phyloP scores from a whole-genome alignment of 129 eudicot genomes.

The Silybum marianum region DNA sequence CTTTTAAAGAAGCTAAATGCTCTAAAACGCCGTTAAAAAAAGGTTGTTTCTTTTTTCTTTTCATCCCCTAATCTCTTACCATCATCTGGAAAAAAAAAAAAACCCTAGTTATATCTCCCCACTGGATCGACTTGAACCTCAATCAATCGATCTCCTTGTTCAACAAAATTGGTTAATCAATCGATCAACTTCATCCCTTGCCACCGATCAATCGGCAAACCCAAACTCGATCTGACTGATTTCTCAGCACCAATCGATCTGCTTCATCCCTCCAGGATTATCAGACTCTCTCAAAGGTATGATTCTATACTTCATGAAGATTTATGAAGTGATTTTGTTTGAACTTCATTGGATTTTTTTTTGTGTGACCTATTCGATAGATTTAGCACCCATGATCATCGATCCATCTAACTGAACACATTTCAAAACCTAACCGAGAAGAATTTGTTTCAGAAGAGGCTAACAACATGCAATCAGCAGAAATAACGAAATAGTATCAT shows the following conservation, averaged over 20 bases:
- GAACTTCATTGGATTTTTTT: too few relatives aligned
- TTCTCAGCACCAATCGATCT: not conserved
- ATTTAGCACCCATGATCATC: not conserved
- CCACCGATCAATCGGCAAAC: not conserved
- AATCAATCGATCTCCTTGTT: too few relatives aligned
- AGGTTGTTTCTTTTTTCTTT: too few relatives aligned
- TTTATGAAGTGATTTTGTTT: not conserved
- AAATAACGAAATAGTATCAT: too few relatives aligned
- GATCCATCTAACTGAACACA: not conserved
- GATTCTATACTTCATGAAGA: too few relatives aligned
- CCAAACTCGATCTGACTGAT: not conserved
- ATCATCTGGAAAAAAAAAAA: too few relatives aligned
- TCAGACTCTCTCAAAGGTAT: too few relatives aligned
- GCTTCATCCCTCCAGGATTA: too few relatives aligned
- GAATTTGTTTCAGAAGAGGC: not conserved
- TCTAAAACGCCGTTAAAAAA: too few relatives aligned
- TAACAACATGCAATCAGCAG: not conserved
- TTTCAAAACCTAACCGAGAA: not conserved
- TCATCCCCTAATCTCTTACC: too few relatives aligned
- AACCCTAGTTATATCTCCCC: not conserved
- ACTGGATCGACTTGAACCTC: not conserved
- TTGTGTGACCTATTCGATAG: not conserved
- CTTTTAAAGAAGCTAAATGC: too few relatives aligned
- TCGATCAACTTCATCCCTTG: not conserved
- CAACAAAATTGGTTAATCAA: not conserved